Evolutionary conservation across 2,329 filamentous ascomycete species (phyloP).

Genomic region (Raffaelea albimanens): DNA sequence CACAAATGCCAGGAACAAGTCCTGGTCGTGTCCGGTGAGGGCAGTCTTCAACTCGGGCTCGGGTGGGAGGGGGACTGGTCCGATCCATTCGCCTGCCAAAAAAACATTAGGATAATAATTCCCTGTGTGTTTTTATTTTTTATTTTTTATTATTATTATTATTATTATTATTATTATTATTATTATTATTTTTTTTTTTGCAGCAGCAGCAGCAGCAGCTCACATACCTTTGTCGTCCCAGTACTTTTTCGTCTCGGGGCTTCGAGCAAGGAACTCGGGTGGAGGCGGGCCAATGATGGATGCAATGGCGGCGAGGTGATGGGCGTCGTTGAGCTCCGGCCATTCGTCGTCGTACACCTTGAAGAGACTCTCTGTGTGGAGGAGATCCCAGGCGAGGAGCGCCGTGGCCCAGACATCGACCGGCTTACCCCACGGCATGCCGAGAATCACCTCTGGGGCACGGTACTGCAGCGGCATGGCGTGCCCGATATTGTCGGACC

Average conservation of each 20-base stretch:
- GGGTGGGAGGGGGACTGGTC: constrained; percentile 15
- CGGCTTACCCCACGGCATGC: constrained; percentile 22
- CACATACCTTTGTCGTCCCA: constrained; percentile 18
- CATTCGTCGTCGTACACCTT: constrained; percentile 9
- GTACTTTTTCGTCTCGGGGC: constrained; percentile 14
- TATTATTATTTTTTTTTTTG: too few relatives aligned
- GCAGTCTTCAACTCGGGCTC: constrained; percentile 13
- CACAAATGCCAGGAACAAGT: constrained; percentile 15
- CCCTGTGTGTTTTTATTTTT: too few relatives aligned
- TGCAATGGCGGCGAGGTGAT: constrained; percentile 20
- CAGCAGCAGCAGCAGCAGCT: constrained; percentile 1
- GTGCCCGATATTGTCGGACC: constrained; percentile 8
- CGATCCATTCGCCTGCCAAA: constrained; percentile 19
- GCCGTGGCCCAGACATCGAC: constrained; percentile 27
- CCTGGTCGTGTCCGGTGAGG: constrained; percentile 11
- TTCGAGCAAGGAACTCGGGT: constrained; percentile 15
- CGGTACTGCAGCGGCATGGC: constrained; percentile 22
- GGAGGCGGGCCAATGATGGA: constrained; percentile 20
- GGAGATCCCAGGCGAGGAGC: constrained; percentile 21
- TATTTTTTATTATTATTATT: constrained; percentile 1
- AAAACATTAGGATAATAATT: too few relatives aligned
- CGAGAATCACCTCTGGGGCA: constrained; percentile 27
- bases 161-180: neutral
- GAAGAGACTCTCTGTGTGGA: constrained; percentile 17
- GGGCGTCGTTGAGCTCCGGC: constrained; percentile 16